phyloP scores from a whole-genome alignment of 2,329 filamentous ascomycete species.

The Aspergillus pseudonomiae region DNA sequence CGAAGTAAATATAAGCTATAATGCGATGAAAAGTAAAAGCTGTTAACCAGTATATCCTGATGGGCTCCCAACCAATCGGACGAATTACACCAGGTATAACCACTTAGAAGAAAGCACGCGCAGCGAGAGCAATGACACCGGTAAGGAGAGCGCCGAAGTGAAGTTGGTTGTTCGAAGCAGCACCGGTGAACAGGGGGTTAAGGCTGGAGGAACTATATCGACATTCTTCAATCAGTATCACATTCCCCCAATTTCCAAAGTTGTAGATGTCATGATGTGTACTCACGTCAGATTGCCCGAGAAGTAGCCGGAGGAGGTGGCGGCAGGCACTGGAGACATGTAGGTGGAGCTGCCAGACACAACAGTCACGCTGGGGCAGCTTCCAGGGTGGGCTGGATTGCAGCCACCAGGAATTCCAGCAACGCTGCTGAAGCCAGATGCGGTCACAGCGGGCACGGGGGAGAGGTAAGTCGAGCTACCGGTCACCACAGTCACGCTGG shows the following conservation, averaged over 20 bases:
- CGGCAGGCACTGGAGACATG: neutral
- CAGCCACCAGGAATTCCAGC: neutral
- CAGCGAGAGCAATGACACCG: neutral
- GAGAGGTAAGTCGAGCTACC: slow-evolving; percentile 2
- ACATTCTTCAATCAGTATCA: neutral
- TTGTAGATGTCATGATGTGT: neutral
- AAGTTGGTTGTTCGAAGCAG: neutral
- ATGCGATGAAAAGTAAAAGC: neutral
- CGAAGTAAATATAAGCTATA: neutral
- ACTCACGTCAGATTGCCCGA: neutral
- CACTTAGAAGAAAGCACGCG: neutral
- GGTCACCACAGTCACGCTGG: slow-evolving; percentile 1
- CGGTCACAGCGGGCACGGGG: neutral
- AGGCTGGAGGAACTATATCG: neutral
- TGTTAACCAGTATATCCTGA: too few species aligned
- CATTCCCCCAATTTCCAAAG: accelerated
- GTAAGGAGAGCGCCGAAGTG: neutral
- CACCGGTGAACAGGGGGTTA: neutral
- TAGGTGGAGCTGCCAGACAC: slow-evolving; percentile 3
- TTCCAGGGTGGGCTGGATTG: neutral
- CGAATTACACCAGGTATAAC: neutral
- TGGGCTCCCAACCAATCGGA: neutral
- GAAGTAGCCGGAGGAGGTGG: neutral
- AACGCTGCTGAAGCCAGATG: neutral
- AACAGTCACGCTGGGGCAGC: neutral